A percentile compares a stretch with the other conserved stretches of the same genome.
These are phyloP conservation scores for Colletotrichum sp. DNA, from an alignment of 2,329 filamentous ascomycete genomes.

Conservation along the genomic window DNA sequence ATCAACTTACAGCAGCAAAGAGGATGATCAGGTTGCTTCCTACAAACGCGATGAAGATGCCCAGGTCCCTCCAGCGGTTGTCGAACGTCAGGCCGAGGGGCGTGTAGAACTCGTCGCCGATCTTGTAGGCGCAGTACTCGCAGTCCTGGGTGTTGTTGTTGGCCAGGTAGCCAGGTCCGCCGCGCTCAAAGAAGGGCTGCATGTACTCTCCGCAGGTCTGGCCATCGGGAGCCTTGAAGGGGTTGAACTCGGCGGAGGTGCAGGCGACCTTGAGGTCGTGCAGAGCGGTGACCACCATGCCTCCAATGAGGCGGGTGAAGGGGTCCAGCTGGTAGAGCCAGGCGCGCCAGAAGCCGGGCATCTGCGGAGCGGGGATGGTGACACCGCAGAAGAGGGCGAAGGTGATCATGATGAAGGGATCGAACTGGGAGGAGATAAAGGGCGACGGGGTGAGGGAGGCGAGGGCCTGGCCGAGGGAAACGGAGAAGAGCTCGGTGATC, in stretches of 20 bases:
- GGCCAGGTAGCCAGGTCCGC: constrained; percentile 76
- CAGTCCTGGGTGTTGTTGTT: constrained; percentile 71
- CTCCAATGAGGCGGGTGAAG: constrained; percentile 81
- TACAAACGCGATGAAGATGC: constrained; percentile 79
- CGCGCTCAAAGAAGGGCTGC: constrained; percentile 68
- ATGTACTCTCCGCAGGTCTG: constrained; percentile 80
- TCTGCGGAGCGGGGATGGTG: constrained; percentile 78
- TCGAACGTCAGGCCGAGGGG: constrained; percentile 70
- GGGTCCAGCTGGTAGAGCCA: constrained; percentile 87
- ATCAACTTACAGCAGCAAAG: constrained; percentile 53
- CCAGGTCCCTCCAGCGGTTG: constrained; percentile 81
- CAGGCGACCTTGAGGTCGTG: constrained; percentile 70
- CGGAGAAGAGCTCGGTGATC: constrained; percentile 83
- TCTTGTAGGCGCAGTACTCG: constrained; percentile 80
- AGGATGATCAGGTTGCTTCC: constrained; percentile 75
- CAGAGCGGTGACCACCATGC: constrained; percentile 80
- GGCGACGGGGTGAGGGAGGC: constrained; percentile 79
- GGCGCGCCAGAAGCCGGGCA: constrained; percentile 77
- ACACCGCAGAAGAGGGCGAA: constrained; percentile 90
- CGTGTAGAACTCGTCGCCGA: constrained; percentile 81
- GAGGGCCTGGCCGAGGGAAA: constrained; percentile 79
- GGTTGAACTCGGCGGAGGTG: constrained; percentile 64
- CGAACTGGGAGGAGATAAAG: constrained; percentile 80
- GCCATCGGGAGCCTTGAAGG: constrained; percentile 69
- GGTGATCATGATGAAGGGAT: constrained; percentile 82